Base-by-base conservation (phyloP, 208 protist species). In the Acanthamoeba castellanii region DNA sequence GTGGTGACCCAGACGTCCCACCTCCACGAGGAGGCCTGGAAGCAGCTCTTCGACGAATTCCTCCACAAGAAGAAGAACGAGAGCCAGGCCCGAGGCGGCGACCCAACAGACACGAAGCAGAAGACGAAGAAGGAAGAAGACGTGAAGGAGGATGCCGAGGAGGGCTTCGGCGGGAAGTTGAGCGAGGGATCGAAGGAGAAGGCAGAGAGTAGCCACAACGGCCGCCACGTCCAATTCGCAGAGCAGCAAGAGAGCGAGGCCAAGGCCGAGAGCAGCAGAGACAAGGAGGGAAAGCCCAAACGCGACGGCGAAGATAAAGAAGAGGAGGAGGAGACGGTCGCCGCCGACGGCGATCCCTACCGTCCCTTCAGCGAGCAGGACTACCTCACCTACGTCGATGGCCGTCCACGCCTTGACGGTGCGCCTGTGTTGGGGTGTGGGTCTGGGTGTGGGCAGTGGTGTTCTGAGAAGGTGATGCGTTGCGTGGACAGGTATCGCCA, bases 21-120 rank as follows among this genome's bases (percentile, higher is more conserved):
- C 52, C 50, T 94, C 16, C 92, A 94, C 70, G 32, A 47, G 25
- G 68, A 52, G 32, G n/a, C 92, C 7, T 94, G 92, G 92, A 85
- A 85, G 92, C 30, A 85, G 18, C 61, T 94, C 27, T 94, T 94
- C 68, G 92, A 94, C 42, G 92, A 82, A 11, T 94, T 94, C 42
- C 47, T 94, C 11, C 34, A 85, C 37, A 70, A 85, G 92, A 78
- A 85, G 92, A 42, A 59, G 47, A 87, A 94, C 68, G 64, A 85
- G 50, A 32, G 5, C 14, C 57, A 78, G 92, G 55, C 81, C n/a
- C 78, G 27, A 0, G 78, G 78, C 78, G 25, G 14, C 34, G 25
- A 84, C 34, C 25, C 74, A 25, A 25, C 55, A 25, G 55, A 55
- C 9, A 84, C 25, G 32, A 52, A 84, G 20, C 0, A 52, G 14